Evolutionary conservation across 352 stramenopile species (phyloP).

Genomic region (Phytophthora brassicae): DNA sequence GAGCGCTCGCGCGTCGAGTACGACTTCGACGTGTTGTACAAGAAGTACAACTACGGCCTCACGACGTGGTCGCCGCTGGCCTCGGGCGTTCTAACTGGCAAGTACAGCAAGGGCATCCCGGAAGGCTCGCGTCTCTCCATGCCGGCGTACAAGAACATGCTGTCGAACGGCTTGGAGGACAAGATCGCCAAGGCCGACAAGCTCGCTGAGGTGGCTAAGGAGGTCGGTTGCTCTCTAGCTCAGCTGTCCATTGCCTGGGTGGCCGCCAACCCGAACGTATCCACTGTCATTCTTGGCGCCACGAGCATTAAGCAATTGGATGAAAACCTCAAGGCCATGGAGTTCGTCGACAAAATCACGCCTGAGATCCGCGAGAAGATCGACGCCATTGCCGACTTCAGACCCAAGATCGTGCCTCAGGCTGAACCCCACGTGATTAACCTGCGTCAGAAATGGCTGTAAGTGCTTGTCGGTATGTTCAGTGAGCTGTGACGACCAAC

Average conservation of each 20-base stretch:
- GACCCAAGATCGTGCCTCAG: conserved; percentile 30
- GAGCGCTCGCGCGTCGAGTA: conserved; percentile 67
- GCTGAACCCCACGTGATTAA: conserved; percentile 27
- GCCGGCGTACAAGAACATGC: conserved; percentile 37
- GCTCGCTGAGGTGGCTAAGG: conserved; percentile 49
- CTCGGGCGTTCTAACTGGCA: conserved; percentile 67
- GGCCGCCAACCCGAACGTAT: conserved; percentile 56
- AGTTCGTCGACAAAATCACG: conserved; percentile 53
- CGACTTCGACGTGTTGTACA: conserved; percentile 60
- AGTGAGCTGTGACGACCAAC: neutral
- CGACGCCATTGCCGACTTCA: conserved; percentile 48
- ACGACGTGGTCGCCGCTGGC: conserved; percentile 74
- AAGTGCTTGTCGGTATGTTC: neutral
- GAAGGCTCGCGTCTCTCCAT: conserved; percentile 54
- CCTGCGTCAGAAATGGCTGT: conserved; percentile 29
- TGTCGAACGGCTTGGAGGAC: conserved; percentile 44
- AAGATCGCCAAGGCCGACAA: conserved; percentile 41
- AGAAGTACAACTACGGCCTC: conserved; percentile 72
- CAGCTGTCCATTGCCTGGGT: conserved; percentile 51
- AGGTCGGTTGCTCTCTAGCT: conserved; percentile 58
- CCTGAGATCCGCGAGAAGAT: conserved; percentile 54
- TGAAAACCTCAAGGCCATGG: conserved; percentile 57
- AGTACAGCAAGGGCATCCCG: conserved; percentile 65
- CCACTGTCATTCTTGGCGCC: conserved; percentile 58
- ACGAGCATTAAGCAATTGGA: conserved; percentile 65